These are phyloP conservation scores for Argentina anserina DNA, from an alignment of 306 rosid genomes.

Conservation along the genomic window DNA sequence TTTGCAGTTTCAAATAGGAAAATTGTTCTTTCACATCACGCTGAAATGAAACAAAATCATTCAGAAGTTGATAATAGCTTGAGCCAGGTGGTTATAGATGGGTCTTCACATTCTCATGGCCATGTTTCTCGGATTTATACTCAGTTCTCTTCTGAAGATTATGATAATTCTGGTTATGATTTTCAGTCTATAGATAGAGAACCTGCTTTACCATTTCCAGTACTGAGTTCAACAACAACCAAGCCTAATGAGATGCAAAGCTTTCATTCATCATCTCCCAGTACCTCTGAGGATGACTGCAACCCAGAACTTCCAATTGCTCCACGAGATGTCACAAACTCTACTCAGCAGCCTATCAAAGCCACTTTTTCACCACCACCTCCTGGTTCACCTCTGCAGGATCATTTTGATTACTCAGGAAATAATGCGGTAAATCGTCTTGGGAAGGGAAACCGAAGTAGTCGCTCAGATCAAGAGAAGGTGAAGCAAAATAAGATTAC, in stretches of 20 bases:
- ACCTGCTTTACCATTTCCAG: constrained; percentile 40
- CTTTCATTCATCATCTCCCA: constrained; percentile 66
- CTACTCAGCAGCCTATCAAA: constrained; percentile 42
- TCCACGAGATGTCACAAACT: constrained; percentile 39
- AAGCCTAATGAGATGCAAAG: constrained; percentile 68
- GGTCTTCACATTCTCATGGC: constrained; percentile 34
- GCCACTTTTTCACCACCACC: constrained; percentile 52
- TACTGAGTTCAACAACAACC: constrained; percentile 39
- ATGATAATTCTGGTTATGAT: constrained; percentile 73
- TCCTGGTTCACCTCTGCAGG: constrained; percentile 74
- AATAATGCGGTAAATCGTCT: constrained; percentile 52
- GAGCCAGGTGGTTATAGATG: constrained; percentile 34
- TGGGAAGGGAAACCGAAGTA: constrained; percentile 72
- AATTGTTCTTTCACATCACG: constrained; percentile 52
- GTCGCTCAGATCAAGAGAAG: constrained; percentile 73
- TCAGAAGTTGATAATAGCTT: constrained; percentile 29
- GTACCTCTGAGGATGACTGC: constrained; percentile 73
- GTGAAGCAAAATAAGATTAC: constrained; percentile 55
- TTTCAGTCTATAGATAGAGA: constrained; percentile 80
- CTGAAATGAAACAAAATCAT: constrained; percentile 35
- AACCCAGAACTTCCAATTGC: constrained; percentile 46
- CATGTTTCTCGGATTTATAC: constrained; percentile 40
- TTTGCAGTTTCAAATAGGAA: constrained; percentile 49
- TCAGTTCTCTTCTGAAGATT: constrained; percentile 86
- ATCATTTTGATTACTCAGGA: constrained; percentile 58